A percentile compares a stretch with the other conserved stretches of the same genome.
Evolutionary conservation across 2,329 filamentous ascomycete species (phyloP).

Genomic region (Monosporascus sp.): DNA sequence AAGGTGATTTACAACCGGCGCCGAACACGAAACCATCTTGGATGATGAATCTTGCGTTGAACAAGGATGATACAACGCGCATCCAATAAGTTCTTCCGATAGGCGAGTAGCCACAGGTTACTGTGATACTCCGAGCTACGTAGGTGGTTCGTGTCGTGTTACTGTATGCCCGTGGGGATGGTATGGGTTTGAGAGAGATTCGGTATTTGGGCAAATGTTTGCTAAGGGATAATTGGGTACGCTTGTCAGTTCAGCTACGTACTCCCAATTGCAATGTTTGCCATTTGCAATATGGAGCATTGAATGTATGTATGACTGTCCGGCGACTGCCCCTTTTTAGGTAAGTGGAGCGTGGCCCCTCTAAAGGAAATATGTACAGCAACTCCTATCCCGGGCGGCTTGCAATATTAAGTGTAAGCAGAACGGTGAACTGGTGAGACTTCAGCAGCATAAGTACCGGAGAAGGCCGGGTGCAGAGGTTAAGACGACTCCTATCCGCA

Average conservation of each 20-base stretch:
- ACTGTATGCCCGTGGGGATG: constrained; percentile 9
- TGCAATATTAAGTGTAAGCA: not conserved
- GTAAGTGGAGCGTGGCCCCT: not conserved
- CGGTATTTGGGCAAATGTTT: not conserved
- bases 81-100: constrained; percentile 20
- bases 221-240: not conserved
- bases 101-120: constrained; percentile 19
- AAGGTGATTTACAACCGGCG: not conserved
- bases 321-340: not conserved
- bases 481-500: not conserved
- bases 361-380: not conserved
- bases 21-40: constrained; percentile 8
- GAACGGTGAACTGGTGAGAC: not conserved
- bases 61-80: constrained; percentile 7
- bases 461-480: not conserved
- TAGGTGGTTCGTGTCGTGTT: constrained; percentile 12
- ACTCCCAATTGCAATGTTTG: not conserved
- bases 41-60: constrained; percentile 10
- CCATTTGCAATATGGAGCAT: not conserved
- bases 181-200: constrained; percentile 1
- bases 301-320: not conserved
- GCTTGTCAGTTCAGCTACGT: not conserved
- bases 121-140: constrained; percentile 10
- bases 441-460: not conserved
- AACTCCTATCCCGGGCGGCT: too few relatives aligned